phyloP scores from a whole-genome alignment of 2,329 filamentous ascomycete species.

The Xylaria multiplex region DNA sequence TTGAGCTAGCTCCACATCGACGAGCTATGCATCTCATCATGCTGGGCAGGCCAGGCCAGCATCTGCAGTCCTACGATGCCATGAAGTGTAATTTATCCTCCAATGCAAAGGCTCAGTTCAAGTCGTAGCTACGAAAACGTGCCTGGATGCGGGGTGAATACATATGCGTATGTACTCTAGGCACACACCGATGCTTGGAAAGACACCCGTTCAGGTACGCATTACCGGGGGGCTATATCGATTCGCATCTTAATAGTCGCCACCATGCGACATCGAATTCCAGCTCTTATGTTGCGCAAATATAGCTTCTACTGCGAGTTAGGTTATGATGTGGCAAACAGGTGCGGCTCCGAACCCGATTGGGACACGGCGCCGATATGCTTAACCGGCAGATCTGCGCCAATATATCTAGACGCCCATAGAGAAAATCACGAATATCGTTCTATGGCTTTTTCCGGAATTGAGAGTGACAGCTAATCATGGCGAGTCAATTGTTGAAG shows the following conservation, averaged over 20 bases:
- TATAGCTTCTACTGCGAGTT: slow-evolving; percentile 6
- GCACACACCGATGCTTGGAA: slow-evolving; percentile 9
- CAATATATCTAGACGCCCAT: background rate
- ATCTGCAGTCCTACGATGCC: background rate
- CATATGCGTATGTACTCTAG: background rate
- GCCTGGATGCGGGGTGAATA: background rate
- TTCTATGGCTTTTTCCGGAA: background rate
- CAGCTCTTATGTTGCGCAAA: slow-evolving; percentile 3
- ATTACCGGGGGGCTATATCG: background rate
- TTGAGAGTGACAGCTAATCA: background rate
- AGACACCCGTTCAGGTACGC: background rate
- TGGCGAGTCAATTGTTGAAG: background rate
- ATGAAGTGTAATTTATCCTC: slow-evolving; percentile 15
- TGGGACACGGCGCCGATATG: slow-evolving; percentile 32
- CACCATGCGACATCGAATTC: slow-evolving; percentile 5
- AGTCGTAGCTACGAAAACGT: background rate
- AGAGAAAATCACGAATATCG: background rate
- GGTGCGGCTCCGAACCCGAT: slow-evolving; percentile 22
- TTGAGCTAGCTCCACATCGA: slow-evolving; percentile 5
- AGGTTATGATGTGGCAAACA: slow-evolving; percentile 4
- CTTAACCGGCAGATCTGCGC: slow-evolving; percentile 16
- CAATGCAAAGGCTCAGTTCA: slow-evolving; percentile 6
- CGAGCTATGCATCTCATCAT: slow-evolving; percentile 8
- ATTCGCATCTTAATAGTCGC: slow-evolving; percentile 2
- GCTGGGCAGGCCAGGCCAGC: background rate